phyloP scores from a whole-genome alignment of 2,329 filamentous ascomycete species.

The Xylaria sp. region DNA sequence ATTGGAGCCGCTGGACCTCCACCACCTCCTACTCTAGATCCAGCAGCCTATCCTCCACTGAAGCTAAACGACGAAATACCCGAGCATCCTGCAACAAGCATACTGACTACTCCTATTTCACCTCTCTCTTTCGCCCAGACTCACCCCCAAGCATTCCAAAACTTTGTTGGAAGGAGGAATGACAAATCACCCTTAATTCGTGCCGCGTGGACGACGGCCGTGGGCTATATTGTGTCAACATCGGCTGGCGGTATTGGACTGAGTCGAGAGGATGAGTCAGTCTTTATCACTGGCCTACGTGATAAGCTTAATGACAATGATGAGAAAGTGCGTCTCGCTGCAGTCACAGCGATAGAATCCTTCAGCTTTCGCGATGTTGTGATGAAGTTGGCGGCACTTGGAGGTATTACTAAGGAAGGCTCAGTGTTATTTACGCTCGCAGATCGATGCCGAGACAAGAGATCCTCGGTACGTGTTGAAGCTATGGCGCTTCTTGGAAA shows the following conservation, averaged over 20 bases:
- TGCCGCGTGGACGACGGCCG: slow-evolving; percentile 84
- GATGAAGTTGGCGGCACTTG: slow-evolving; percentile 80
- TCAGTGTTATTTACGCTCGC: slow-evolving; percentile 85
- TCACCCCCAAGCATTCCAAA: slow-evolving; percentile 80
- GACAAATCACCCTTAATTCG: slow-evolving; percentile 88
- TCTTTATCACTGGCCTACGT: slow-evolving; percentile 76
- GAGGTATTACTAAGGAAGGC: slow-evolving; percentile 77
- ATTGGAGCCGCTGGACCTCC: slow-evolving; percentile 92
- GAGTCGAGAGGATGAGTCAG: slow-evolving; percentile 81
- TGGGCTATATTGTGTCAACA: slow-evolving; percentile 88
- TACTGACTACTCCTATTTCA: slow-evolving; percentile 83
- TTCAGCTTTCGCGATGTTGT: slow-evolving; percentile 86
- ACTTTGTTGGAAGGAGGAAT: slow-evolving; percentile 84
- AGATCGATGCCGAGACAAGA: slow-evolving; percentile 89
- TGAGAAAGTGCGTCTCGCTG: slow-evolving; percentile 88
- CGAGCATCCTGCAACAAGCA: slow-evolving; percentile 62
- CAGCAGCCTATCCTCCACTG: slow-evolving; percentile 83
- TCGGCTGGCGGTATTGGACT: slow-evolving; percentile 90
- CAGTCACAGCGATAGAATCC: slow-evolving; percentile 83
- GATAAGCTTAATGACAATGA: slow-evolving; percentile 89
- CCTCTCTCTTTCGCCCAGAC: slow-evolving; percentile 90
- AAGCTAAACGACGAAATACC: slow-evolving; percentile 68
- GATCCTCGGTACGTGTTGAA: slow-evolving; percentile 81
- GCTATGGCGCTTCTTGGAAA: slow-evolving; percentile 86
- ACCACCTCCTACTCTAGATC: slow-evolving; percentile 76